A percentile compares a stretch with the other conserved stretches of the same genome.
These are phyloP conservation scores for Euphorbia pulcherrima DNA, from an alignment of 345 rosid genomes.

Conservation along the genomic window DNA sequence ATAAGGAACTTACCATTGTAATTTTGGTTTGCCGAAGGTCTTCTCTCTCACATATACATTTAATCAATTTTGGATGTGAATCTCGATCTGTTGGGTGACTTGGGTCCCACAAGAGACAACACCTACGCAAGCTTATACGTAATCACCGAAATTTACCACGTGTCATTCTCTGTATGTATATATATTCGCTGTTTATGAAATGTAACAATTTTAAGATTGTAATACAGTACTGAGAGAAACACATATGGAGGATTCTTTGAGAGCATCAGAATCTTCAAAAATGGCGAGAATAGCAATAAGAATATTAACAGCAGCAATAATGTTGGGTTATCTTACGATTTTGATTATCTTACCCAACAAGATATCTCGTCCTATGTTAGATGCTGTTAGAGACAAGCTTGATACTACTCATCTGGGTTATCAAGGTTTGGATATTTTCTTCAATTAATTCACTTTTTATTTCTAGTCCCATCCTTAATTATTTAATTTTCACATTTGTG, in stretches of 20 bases:
- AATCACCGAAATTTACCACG: background rate
- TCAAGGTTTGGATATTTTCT: constrained; percentile 4
- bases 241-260: background rate
- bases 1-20: too few relatives aligned
- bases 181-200: too few relatives aligned
- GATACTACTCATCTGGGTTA: background rate
- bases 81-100: background rate
- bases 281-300: background rate
- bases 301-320: background rate
- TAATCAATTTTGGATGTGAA: background rate
- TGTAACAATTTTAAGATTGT: too few relatives aligned
- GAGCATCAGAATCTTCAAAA: background rate
- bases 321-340: background rate
- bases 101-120: background rate
- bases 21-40: background rate
- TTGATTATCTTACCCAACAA: background rate
- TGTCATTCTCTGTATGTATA: background rate
- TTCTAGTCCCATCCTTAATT: background rate
- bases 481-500: background rate
- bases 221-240: too few relatives aligned
- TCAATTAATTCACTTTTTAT: too few relatives aligned
- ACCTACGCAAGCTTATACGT: background rate
- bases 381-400: background rate
- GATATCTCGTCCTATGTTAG: background rate
- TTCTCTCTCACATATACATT: background rate